A percentile compares a stretch with the other conserved stretches of the same genome.
These are phyloP conservation scores for Nakataea oryzae DNA, from an alignment of 2,329 filamentous ascomycete species.

Conservation along the genomic window DNA sequence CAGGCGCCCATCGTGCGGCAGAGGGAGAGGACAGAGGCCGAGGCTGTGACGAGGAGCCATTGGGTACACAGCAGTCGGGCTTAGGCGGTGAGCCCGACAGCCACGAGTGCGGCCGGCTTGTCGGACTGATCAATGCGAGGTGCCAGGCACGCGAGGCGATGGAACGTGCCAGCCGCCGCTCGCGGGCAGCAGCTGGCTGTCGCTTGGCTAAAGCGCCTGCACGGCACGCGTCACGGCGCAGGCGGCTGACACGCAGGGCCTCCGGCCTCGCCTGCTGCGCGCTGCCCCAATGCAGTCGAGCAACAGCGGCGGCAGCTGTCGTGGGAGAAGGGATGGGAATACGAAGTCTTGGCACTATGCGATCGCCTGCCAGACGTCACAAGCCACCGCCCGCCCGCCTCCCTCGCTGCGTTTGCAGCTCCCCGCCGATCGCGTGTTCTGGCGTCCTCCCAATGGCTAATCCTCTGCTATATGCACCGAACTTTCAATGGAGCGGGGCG, in stretches of 20 bases:
- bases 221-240: not conserved
- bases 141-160: not conserved
- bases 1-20: not conserved
- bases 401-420: not conserved
- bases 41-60: not conserved
- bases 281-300: too few relatives aligned
- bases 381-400: not conserved
- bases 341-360: constrained; percentile 6
- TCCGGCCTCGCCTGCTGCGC: too few relatives aligned
- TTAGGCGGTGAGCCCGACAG: not conserved
- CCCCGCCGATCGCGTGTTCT: not conserved
- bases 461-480: too few relatives aligned
- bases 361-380: constrained; percentile 3
- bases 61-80: not conserved
- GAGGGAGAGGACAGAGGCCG: not conserved
- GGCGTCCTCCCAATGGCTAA: not conserved
- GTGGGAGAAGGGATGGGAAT: not conserved
- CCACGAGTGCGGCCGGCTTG: not conserved
- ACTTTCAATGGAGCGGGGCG: too few relatives aligned
- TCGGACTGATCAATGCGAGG: not conserved
- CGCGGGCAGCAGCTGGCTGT: not conserved
- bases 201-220: not conserved
- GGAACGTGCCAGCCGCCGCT: not conserved
- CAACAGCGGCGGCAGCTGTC: not conserved
- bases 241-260: too few relatives aligned